Evolutionary conservation across 2,329 filamentous ascomycete genomes (phyloP).

Genomic region (Aspergillus luchuensis): DNA sequence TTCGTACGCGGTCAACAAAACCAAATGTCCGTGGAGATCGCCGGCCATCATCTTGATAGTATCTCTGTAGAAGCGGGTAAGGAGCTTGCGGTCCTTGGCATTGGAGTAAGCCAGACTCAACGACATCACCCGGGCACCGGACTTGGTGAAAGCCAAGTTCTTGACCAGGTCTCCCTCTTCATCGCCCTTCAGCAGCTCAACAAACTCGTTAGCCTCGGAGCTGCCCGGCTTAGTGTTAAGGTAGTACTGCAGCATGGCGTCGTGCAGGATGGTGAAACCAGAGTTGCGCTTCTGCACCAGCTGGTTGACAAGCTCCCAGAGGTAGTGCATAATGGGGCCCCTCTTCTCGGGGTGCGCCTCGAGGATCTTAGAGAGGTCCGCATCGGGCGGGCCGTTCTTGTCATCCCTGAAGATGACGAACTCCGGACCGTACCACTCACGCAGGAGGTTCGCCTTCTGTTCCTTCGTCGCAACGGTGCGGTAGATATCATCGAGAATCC

Average conservation of each 20-base stretch:
- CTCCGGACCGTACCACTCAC: slow-evolving; percentile 96
- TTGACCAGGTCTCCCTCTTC: slow-evolving; percentile 87
- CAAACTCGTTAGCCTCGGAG: slow-evolving; percentile 81
- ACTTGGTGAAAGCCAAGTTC: slow-evolving; percentile 94
- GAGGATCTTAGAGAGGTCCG: slow-evolving; percentile 75
- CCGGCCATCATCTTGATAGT: slow-evolving; percentile 82
- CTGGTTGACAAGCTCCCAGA: slow-evolving; percentile 84
- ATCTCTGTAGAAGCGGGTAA: slow-evolving; percentile 88
- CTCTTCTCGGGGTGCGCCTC: slow-evolving; percentile 80
- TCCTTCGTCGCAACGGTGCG: slow-evolving; percentile 80
- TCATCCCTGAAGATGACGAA: slow-evolving; percentile 76
- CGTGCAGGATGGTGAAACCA: slow-evolving; percentile 96
- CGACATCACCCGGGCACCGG: slow-evolving; percentile 78
- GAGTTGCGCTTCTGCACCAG: slow-evolving; percentile 96
- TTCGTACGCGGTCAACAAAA: slow-evolving; percentile 84
- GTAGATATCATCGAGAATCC: slow-evolving; percentile 98
- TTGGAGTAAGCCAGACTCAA: slow-evolving; percentile 79
- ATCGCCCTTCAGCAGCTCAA: slow-evolving; percentile 88
- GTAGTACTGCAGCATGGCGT: slow-evolving; percentile 97
- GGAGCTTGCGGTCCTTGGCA: slow-evolving; percentile 89
- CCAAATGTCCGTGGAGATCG: slow-evolving; percentile 74
- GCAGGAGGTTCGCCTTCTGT: slow-evolving; percentile 80
- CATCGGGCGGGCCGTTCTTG: slow-evolving; percentile 52
- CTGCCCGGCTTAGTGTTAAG: slow-evolving; percentile 74
- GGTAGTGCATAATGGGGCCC: slow-evolving; percentile 78